These are phyloP conservation scores for Auricularia sp. DNA, from an alignment of 768 basidiomycete species.

Conservation along the genomic window DNA sequence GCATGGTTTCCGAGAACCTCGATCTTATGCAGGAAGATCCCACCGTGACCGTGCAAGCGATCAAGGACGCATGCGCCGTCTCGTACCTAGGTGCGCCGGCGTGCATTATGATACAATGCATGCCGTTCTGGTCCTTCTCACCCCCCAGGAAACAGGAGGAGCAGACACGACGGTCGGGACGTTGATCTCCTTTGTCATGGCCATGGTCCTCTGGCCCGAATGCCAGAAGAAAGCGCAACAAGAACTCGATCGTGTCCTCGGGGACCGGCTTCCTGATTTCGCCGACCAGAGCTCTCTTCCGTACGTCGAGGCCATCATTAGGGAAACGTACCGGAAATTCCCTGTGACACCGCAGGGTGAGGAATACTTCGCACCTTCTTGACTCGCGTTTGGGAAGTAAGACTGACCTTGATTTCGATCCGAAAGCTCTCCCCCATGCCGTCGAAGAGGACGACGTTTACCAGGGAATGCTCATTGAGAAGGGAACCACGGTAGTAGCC, in stretches of 20 bases:
- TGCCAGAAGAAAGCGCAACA: constrained; percentile 7
- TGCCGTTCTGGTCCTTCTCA: no score
- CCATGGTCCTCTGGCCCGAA: constrained; percentile 8
- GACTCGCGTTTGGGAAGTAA: not conserved
- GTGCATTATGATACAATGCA: constrained; percentile 46
- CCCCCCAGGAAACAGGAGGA: no score
- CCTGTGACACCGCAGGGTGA: not conserved
- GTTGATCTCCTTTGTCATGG: constrained; percentile 6
- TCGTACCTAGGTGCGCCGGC: constrained; percentile 32
- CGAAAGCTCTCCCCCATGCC: not conserved
- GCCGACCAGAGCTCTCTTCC: constrained; percentile 7
- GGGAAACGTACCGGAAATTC: constrained; percentile 3
- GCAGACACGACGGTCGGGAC: not conserved
- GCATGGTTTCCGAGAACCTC: not conserved
- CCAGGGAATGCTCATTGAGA: no score
- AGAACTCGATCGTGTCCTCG: constrained; percentile 7
- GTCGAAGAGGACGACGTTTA: not conserved
- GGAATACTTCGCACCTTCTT: not conserved
- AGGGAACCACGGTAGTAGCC: no score
- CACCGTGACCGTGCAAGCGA: not conserved
- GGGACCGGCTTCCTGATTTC: constrained; percentile 4
- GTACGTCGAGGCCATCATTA: constrained; percentile 4
- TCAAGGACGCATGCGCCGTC: constrained; percentile 11
- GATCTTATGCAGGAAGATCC: not conserved
- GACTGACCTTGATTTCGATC: no score